Percentiles rank a stretch among this genome's conserved stretches.
Evolutionary conservation across 2,329 filamentous ascomycete genomes (phyloP).

Genomic region (Talaromyces sp.): DNA sequence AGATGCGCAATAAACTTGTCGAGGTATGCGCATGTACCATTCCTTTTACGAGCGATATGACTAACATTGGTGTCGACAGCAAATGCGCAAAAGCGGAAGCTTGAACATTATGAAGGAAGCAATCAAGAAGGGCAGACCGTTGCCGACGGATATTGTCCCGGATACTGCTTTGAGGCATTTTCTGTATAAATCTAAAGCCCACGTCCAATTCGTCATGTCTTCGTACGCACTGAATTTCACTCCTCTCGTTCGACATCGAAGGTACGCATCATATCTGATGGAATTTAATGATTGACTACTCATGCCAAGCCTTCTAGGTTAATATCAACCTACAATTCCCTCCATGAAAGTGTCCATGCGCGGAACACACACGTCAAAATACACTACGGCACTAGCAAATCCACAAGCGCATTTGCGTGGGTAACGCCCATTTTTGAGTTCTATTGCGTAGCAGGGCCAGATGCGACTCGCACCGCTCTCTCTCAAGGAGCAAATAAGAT

Average conservation of each 20-base stretch:
- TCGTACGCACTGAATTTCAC: constrained; percentile 69
- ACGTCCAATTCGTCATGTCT: constrained; percentile 95
- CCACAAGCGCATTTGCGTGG: constrained; percentile 82
- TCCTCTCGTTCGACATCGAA: constrained; percentile 59
- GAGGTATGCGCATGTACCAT: constrained; percentile 42
- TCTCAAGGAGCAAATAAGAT: constrained; percentile 85
- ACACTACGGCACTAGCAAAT: constrained; percentile 71
- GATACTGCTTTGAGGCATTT: constrained; percentile 84
- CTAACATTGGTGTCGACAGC: constrained; percentile 36
- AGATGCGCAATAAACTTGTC: constrained; percentile 62
- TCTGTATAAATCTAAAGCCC: constrained; percentile 87
- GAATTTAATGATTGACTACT: constrained; percentile 14
- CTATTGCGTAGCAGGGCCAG: constrained; percentile 87
- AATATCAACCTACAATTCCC: constrained; percentile 77
- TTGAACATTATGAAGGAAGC: constrained; percentile 72
- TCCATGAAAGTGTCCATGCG: constrained; percentile 81
- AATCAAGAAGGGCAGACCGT: constrained; percentile 67
- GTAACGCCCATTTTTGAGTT: constrained; percentile 87
- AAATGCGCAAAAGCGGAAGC: constrained; percentile 72
- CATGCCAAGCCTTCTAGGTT: constrained; percentile 47
- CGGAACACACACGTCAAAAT: constrained; percentile 84
- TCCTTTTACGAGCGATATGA: neutral
- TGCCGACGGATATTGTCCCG: constrained; percentile 71
- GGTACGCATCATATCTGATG: constrained; percentile 39
- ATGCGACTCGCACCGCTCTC: constrained; percentile 59